Evolutionary conservation across 1,284 basidiomycete species (phyloP).

Genomic region (Chondrostereum purpureum): DNA sequence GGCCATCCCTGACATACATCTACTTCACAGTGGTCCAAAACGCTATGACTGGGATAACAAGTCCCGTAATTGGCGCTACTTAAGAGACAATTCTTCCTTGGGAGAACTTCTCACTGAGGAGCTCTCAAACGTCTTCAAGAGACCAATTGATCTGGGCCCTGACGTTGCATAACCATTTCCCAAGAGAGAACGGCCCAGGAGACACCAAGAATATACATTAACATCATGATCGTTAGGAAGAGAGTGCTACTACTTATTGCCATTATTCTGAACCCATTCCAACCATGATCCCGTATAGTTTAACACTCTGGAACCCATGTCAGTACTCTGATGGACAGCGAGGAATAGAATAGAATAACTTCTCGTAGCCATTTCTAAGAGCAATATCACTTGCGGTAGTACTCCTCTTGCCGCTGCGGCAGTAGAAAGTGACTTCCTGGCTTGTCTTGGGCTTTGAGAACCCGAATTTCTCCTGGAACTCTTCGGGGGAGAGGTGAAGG

Average conservation of each 20-base stretch:
- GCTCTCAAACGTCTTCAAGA: conserved; percentile 35
- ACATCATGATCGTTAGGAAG: no score
- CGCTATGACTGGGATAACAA: conserved; percentile 72
- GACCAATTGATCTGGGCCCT: conserved; percentile 27
- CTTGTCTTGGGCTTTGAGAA: conserved; percentile 76
- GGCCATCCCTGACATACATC: conserved; percentile 4
- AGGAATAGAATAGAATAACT: conserved; percentile 39
- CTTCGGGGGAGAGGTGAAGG: conserved; percentile 52
- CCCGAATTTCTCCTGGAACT: conserved; percentile 69
- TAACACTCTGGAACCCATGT: conserved; percentile 42
- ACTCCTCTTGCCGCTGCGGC: conserved; percentile 85
- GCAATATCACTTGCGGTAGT: conserved; percentile 82
- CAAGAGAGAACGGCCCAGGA: no score
- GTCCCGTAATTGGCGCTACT: conserved; percentile 71
- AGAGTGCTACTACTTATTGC: conserved; percentile 24
- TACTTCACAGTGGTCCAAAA: conserved; percentile 68
- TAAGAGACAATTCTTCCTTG: conserved; percentile 60
- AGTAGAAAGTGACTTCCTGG: conserved; percentile 92
- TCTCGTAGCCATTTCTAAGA: conserved; percentile 77
- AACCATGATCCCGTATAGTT: conserved; percentile 94
- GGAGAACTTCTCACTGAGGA: conserved; percentile 66
- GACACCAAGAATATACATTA: no score
- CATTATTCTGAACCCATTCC: conserved; percentile 79
- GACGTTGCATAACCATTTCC: no score
- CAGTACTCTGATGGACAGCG: conserved; percentile 2